A percentile compares a stretch with the other conserved stretches of the same genome.
phyloP scores from a whole-genome alignment of 371 early-diverging fungal genomes.

The Mortierella sp. region DNA sequence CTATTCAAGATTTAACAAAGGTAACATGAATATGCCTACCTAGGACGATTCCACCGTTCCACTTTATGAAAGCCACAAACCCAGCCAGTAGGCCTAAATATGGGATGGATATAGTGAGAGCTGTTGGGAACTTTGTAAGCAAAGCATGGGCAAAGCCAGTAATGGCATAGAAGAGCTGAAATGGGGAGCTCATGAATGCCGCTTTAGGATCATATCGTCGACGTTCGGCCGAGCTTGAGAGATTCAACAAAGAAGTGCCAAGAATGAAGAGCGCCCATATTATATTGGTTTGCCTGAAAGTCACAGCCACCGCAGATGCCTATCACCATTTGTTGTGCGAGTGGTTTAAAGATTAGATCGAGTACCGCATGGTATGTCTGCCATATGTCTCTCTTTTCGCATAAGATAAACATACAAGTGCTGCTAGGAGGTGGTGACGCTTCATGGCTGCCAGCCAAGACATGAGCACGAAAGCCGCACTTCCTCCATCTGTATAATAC shows the following conservation, averaged over 20 bases:
- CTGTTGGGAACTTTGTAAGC: conserved; percentile 15
- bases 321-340: conserved; percentile 20
- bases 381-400: not conserved
- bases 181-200: conserved; percentile 15
- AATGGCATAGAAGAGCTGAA: conserved; percentile 29
- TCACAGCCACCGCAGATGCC: conserved; percentile 70
- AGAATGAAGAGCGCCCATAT: conserved; percentile 82
- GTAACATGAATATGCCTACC: conserved; percentile 55
- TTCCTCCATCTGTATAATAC: conserved; percentile 95
- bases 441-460: conserved; percentile 72
- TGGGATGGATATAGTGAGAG: conserved; percentile 20
- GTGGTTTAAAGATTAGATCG: not conserved
- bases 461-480: conserved; percentile 82
- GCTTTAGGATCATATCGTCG: conserved; percentile 49
- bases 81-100: conserved; percentile 60
- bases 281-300: conserved; percentile 94
- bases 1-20: not conserved
- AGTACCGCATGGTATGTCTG: not conserved
- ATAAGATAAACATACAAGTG: conserved; percentile 61
- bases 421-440: conserved; percentile 63
- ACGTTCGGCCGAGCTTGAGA: conserved; percentile 27
- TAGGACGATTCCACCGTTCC: conserved; percentile 91
- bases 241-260: conserved; percentile 52
- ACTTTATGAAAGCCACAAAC: conserved; percentile 78
- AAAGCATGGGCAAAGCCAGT: conserved; percentile 24